Conservation (phyloP, 768 basidiomycete species). For the Daedalea quercina region DNA sequence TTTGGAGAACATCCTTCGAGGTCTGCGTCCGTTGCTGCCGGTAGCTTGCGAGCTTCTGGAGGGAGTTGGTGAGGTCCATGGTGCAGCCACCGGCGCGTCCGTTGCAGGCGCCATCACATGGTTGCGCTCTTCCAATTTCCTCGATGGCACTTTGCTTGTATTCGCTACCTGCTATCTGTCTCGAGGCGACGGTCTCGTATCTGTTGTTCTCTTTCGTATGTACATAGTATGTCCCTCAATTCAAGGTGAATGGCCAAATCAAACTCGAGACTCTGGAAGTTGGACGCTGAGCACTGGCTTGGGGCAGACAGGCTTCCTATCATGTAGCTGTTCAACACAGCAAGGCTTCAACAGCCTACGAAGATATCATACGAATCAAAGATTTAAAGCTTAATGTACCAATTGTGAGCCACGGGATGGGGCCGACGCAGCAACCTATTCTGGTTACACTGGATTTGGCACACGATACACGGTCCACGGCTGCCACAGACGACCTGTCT, state of each 20-base stretch:
- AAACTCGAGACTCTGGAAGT: too few species aligned
- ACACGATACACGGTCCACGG: constrained; percentile 43
- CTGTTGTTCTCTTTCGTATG: not conserved
- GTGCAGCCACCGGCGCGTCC: not conserved
- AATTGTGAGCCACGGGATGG: constrained; percentile 32
- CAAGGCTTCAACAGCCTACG: not conserved
- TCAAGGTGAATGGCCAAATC: not conserved
- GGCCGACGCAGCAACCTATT: constrained; percentile 41
- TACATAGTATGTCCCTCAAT: not conserved
- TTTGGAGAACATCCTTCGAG: constrained; percentile 29
- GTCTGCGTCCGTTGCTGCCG: constrained; percentile 22
- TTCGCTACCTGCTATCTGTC: not conserved
- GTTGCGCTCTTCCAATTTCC: not conserved
- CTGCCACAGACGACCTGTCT: constrained; percentile 44
- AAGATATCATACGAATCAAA: constrained; percentile 38
- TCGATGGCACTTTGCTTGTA: not conserved
- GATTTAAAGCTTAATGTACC: constrained; percentile 38
- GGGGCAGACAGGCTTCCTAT: not conserved
- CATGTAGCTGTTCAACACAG: not conserved
- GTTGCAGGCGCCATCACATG: not conserved
- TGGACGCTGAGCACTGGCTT: too few species aligned
- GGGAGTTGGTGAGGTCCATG: constrained; percentile 27
- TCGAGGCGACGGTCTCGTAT: not conserved
- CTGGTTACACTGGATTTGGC: constrained; percentile 43
- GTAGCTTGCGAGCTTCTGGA: constrained; percentile 29